These are phyloP conservation scores for Tuber borchii DNA, from an alignment of 495 filamentous ascomycete species.

Conservation along the genomic window DNA sequence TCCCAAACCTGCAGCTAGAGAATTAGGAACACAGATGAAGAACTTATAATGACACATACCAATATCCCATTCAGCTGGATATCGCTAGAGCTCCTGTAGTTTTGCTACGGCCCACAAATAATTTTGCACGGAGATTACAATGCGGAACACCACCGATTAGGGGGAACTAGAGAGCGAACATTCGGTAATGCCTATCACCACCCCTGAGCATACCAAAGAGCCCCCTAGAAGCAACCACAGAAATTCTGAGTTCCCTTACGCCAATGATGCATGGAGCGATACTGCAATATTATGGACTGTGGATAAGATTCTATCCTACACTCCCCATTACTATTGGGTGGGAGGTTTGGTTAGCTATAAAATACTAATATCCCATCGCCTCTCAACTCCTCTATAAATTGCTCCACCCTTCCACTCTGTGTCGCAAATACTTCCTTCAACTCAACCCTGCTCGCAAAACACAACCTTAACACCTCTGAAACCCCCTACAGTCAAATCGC, in stretches of 20 bases:
- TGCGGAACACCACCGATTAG: neutral
- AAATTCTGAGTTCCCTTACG: neutral
- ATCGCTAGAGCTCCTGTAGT: neutral
- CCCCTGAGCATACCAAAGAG: neutral
- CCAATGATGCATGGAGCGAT: neutral
- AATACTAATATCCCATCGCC: neutral
- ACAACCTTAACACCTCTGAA: neutral
- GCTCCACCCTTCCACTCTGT: neutral
- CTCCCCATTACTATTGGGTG: neutral
- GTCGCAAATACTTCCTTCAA: neutral
- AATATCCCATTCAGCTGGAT: neutral
- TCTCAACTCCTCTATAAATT: neutral
- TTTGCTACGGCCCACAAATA: neutral
- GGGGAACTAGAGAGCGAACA: neutral
- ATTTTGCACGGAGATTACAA: neutral
- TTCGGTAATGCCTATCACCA: neutral
- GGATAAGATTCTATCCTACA: neutral
- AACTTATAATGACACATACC: neutral
- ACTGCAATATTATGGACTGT: neutral
- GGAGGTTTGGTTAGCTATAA: neutral
- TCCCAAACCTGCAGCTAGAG: neutral
- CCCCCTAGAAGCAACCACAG: neutral
- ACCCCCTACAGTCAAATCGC: neutral
- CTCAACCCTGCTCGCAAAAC: neutral
- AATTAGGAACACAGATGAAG: neutral